phyloP scores from a whole-genome alignment of 2,329 filamentous ascomycete species.

The Fusarium odoratissimum region DNA sequence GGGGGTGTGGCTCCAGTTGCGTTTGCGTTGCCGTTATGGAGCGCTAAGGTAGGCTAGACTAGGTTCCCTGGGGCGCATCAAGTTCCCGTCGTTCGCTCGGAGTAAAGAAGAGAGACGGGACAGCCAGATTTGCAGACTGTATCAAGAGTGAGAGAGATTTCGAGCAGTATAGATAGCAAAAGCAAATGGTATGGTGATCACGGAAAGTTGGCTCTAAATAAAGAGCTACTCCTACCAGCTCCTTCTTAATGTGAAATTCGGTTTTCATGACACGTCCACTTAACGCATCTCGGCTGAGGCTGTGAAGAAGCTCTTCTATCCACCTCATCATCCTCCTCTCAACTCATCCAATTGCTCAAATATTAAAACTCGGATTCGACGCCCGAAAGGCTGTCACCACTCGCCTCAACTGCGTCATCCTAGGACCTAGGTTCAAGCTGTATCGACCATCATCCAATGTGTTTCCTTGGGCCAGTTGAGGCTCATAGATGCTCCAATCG shows the following conservation, averaged over 20 bases:
- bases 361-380: background rate
- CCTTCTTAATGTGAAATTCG: background rate
- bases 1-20: slow-evolving; percentile 37
- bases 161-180: background rate
- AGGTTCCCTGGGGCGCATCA: slow-evolving; percentile 33
- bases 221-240: too few relatives aligned
- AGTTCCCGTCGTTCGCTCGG: slow-evolving; percentile 31
- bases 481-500: slow-evolving; percentile 28
- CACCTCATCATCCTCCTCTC: slow-evolving; percentile 9
- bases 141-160: background rate
- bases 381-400: slow-evolving; percentile 18
- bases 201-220: background rate
- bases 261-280: too few relatives aligned
- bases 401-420: slow-evolving; percentile 29
- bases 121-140: background rate
- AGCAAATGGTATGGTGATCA: background rate
- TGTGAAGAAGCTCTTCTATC: background rate
- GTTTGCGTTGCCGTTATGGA: slow-evolving; percentile 6
- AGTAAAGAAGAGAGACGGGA: slow-evolving; percentile 4
- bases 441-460: background rate
- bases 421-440: background rate
- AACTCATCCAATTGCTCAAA: slow-evolving; percentile 15
- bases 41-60: slow-evolving; percentile 4
- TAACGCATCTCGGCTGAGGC: background rate
- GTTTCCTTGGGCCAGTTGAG: slow-evolving; percentile 30